These are phyloP conservation scores for Eucalyptus viminalis DNA, from an alignment of 345 rosid species.

Conservation along the genomic window DNA sequence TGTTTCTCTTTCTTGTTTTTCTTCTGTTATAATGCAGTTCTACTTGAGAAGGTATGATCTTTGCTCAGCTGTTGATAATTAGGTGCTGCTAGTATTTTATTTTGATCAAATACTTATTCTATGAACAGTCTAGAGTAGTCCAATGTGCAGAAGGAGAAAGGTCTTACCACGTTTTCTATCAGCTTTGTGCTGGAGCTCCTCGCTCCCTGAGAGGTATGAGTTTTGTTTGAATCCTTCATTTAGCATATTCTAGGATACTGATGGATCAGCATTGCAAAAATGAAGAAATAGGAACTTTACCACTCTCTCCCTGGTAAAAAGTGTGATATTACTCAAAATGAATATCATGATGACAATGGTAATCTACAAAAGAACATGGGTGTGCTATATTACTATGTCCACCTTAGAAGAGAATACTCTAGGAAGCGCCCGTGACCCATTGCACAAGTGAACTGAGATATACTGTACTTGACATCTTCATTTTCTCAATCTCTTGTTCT, in stretches of 20 bases:
- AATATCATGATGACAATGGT: neutral
- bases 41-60: slow-evolving; percentile 83
- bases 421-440: neutral
- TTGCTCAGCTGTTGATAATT: neutral
- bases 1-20: slow-evolving; percentile 7
- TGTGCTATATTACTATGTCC: neutral
- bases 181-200: slow-evolving; percentile 96
- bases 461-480: neutral
- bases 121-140: slow-evolving; percentile 95
- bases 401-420: neutral
- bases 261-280: neutral
- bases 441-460: neutral
- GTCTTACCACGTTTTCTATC: slow-evolving; percentile 98
- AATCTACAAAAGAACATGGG: neutral
- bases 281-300: neutral
- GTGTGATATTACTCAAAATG: neutral
- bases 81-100: neutral
- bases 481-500: neutral
- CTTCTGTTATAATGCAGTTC: slow-evolving; percentile 36
- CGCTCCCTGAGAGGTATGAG: slow-evolving; percentile 53
- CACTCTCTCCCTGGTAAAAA: neutral
- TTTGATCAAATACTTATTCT: slow-evolving; percentile 2
- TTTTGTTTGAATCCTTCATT: neutral
- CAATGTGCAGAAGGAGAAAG: slow-evolving; percentile 96
- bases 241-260: neutral